Base-by-base conservation (phyloP, 305 asterid genomes). In the Solanum hybrid region DNA sequence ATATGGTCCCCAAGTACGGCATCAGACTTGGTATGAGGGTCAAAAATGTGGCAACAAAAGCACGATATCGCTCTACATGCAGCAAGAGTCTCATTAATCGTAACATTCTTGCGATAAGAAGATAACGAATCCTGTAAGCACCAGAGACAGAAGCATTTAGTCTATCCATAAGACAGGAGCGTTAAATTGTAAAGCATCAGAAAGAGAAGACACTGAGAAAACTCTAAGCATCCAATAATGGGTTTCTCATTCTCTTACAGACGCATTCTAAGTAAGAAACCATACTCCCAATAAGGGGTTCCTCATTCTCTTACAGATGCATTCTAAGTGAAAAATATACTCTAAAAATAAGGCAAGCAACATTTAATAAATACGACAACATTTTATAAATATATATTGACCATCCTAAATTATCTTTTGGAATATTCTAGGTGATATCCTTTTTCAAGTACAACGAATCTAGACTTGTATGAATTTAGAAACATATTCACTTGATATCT, bases 1-100 rank as follows among this genome's bases (percentile, higher is more conserved):
- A 97, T 91, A 97, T 95, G 92, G 95, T 95, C 81, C 99, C 99
- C 84, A 97, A 91, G 89, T 95, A 97, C 81, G 99, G 99, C 98
- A 96, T 94, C 88, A 97, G 93, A 93, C 99, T 97, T 89, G 99
- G 99, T 92, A 97, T 91, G 89, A 96, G 96, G 91, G 98, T 94
- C 90, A 97, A 94, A 92, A 97, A 97, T 40, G 99, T 97, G 42
- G 99, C 98, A 88, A 97, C 97, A 91, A 97, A 97, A 85, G 97
- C 99, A 76, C 99, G 99, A 91, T 96, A 97, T 66, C 93, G 97
- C 86, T 86, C 90, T 88, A 97, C 98, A 86, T 95, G 98, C 98
- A 96, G 92, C 94, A 95, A 94, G 90, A 97, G 98, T 96, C 99
- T 95, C 85, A 97, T 95, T 93, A 97, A 90, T 75, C 99, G 93